Base-by-base conservation (phyloP, 176 grass and related monocot species). In the Bonia amplexicaulis region DNA sequence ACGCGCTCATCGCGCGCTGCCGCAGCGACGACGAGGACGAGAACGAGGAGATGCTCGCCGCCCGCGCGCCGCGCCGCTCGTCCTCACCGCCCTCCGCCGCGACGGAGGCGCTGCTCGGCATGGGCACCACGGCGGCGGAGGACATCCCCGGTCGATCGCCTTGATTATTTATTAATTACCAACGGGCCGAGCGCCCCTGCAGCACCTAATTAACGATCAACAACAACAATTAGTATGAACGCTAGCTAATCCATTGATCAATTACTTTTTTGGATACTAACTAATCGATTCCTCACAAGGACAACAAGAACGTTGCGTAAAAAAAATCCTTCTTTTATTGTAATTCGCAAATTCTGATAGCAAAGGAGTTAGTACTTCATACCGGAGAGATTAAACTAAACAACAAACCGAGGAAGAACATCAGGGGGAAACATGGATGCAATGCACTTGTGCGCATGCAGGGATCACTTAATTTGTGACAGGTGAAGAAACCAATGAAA, bases 1-100 rank as follows among this genome's bases (percentile, higher is more conserved):
- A 99, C 23, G 96, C 93, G 83, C 85, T 94, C 76, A 95, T 78
- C 35, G 96, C 91, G 60, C 91, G 94, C 70, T 91, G 84, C 22
- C 91, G 94, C 14, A 94, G 80, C 37, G 96, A 95, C 26, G 72
- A 41, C 71, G 71, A 84, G n/a, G 69, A 47, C 37, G 42, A 44
- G 42, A 9, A 44, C 23, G 69, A 74, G 46, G 59, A 37, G 44
- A 84, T 53, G 78, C 78, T 33, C 27, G 31, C 3, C 46, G 80
- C 69, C 57, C 60, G 65, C 79, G 37, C 37, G 77, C 19, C 49
- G 76, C 54, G 45, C 77, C n/a, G 86, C 76, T 73, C 88, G 82
- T 60, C 59, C 79, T 26, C 12, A 61, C 17, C 70, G 52, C 22
- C 77, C 33, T 58, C 87, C 49, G n/a, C 74, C 82, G 17, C 80